Conservation (phyloP, 345 rosid genomes). For the Hypericum perforatum region DNA sequence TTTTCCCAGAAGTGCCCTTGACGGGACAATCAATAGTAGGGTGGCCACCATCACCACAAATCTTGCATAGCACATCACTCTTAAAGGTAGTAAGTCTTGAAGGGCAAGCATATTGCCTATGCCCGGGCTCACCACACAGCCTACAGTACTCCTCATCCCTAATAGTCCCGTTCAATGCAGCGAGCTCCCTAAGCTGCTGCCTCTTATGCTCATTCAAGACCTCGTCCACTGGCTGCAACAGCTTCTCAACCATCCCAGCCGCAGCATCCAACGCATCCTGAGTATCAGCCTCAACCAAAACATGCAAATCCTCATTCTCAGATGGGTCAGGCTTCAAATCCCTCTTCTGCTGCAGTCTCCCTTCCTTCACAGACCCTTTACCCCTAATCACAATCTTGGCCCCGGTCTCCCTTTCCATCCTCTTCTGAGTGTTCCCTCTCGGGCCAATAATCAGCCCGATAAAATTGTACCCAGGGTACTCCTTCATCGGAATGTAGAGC, state of each 20-base stretch:
- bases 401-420: constrained; percentile 96
- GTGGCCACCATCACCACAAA: constrained; percentile 98
- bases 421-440: constrained; percentile 94
- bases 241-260: constrained; percentile 94
- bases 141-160: constrained; percentile 96
- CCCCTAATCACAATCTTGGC: constrained; percentile 94
- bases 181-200: constrained; percentile 95
- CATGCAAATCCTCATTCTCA: constrained; percentile 97
- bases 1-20: constrained; percentile 88
- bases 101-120: constrained; percentile 82
- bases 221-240: constrained; percentile 95
- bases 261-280: constrained; percentile 88
- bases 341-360: constrained; percentile 86
- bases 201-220: constrained; percentile 96
- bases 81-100: constrained; percentile 87
- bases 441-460: constrained; percentile 93
- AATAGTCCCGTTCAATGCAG: constrained; percentile 91
- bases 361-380: constrained; percentile 92
- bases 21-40: constrained; percentile 97
- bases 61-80: constrained; percentile 94
- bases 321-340: constrained; percentile 88
- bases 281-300: constrained; percentile 91
- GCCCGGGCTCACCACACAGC: constrained; percentile 92
- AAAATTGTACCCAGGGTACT: constrained; percentile 86
- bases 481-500: constrained; percentile 92